Evolutionary conservation across 768 basidiomycete species (phyloP).

Genomic region (Serendipita sp.): DNA sequence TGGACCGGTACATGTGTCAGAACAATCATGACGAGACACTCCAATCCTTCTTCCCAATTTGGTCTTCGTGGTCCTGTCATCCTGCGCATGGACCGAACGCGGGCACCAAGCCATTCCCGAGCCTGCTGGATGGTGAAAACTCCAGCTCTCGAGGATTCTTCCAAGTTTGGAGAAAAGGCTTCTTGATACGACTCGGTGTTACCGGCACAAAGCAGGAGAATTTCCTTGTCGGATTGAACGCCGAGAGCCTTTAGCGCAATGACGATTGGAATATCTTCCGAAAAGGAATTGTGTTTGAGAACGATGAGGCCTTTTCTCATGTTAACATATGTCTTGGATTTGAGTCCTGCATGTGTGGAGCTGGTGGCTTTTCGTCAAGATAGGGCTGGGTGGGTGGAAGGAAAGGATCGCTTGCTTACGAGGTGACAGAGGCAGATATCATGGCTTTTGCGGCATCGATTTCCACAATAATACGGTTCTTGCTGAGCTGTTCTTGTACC

Average conservation of each 20-base stretch:
- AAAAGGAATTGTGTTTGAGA: slow-evolving; percentile 91
- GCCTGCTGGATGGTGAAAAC: slow-evolving; percentile 89
- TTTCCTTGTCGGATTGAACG: slow-evolving; percentile 94
- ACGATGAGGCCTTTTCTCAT: slow-evolving; percentile 93
- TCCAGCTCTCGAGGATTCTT: slow-evolving; percentile 83
- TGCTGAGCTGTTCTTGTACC: slow-evolving; percentile 96
- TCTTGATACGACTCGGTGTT: slow-evolving; percentile 75
- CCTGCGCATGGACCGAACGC: slow-evolving; percentile 75
- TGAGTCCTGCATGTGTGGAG: slow-evolving; percentile 67
- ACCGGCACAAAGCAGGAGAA: slow-evolving; percentile 84
- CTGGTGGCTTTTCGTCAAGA: slow-evolving; percentile 21
- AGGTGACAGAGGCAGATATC: slow-evolving; percentile 91
- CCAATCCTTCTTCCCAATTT: slow-evolving; percentile 85
- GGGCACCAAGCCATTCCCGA: slow-evolving; percentile 83
- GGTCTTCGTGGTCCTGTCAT: slow-evolving; percentile 71
- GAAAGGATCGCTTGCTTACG: slow-evolving; percentile 35
- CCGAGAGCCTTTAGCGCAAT: slow-evolving; percentile 94
- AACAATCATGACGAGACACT: slow-evolving; percentile 93
- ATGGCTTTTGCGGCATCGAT: slow-evolving; percentile 76
- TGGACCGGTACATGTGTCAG: slow-evolving; percentile 91
- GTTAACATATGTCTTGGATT: slow-evolving; percentile 94
- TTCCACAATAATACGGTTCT: slow-evolving; percentile 98
- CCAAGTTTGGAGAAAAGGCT: slow-evolving; percentile 78
- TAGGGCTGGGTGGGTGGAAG: too few relatives aligned
- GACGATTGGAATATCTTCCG: slow-evolving; percentile 92